These are phyloP conservation scores for Coniochaeta sp. DNA, from an alignment of 2,329 filamentous ascomycete species.

Conservation along the genomic window DNA sequence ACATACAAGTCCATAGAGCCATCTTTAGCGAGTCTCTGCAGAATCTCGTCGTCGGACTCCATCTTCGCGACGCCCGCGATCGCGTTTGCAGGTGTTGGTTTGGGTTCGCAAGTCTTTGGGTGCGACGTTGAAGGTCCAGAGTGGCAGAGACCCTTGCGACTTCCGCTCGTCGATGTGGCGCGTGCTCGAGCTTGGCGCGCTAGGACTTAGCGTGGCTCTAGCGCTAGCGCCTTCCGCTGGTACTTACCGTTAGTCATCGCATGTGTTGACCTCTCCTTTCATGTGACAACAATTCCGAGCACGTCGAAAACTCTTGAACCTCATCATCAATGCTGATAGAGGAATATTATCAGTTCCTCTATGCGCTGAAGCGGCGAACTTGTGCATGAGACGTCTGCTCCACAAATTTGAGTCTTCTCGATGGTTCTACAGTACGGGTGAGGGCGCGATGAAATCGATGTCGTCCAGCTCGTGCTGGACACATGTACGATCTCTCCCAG, in stretches of 20 bases:
- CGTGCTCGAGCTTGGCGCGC: background rate
- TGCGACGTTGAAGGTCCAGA: background rate
- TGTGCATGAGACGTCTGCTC: no score
- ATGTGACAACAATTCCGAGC: no score
- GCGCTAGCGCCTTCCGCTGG: background rate
- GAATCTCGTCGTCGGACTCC: constrained; percentile 43
- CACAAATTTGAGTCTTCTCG: no score
- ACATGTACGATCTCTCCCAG: no score
- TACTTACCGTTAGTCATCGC: background rate
- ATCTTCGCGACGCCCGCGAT: constrained; percentile 24
- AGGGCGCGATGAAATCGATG: no score
- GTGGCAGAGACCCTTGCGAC: background rate
- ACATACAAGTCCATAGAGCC: constrained; percentile 50
- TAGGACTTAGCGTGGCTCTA: background rate
- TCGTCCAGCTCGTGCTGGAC: no score
- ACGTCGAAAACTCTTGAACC: no score
- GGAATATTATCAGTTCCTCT: no score
- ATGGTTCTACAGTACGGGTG: no score
- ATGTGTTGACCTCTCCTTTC: background rate
- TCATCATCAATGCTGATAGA: no score
- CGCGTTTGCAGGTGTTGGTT: background rate
- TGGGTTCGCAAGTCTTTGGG: background rate
- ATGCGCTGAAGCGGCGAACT: no score
- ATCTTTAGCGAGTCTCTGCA: constrained; percentile 42
- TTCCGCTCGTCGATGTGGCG: background rate